These are phyloP conservation scores for Lyophyllum atratum DNA, from an alignment of 768 basidiomycete genomes.

Conservation along the genomic window DNA sequence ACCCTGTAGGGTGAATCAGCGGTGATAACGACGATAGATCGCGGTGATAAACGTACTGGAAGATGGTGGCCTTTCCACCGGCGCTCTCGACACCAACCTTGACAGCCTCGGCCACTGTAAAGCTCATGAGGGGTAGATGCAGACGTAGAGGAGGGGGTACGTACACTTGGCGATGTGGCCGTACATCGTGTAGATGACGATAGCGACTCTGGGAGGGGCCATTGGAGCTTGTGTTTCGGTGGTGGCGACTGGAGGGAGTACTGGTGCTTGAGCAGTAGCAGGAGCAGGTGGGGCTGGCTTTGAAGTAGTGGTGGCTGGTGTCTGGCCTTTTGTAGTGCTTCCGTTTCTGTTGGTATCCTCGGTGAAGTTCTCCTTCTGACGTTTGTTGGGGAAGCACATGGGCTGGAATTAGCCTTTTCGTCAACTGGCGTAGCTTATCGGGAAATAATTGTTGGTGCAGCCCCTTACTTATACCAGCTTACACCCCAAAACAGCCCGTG, in stretches of 20 bases:
- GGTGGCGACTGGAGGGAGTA: constrained; percentile 15
- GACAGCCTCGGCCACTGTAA: constrained; percentile 60
- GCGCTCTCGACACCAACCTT: constrained; percentile 48
- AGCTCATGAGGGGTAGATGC: neutral
- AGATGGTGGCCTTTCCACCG: constrained; percentile 54
- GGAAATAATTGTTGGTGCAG: neutral
- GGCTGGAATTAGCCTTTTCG: constrained; percentile 8
- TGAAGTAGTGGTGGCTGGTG: constrained; percentile 5
- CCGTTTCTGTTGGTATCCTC: constrained; percentile 22
- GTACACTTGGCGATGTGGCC: constrained; percentile 71
- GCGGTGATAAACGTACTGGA: constrained; percentile 44
- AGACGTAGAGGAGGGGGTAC: constrained; percentile 24
- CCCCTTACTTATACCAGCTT: constrained; percentile 16
- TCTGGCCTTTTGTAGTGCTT: constrained; percentile 29
- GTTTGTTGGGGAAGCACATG: constrained; percentile 37
- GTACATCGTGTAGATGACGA: constrained; percentile 74
- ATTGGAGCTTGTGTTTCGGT: constrained; percentile 26
- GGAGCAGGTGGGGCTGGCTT: constrained; percentile 16
- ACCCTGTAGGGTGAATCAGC: constrained; percentile 44
- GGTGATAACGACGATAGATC: neutral
- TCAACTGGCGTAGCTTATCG: constrained; percentile 7
- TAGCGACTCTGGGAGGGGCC: constrained; percentile 61
- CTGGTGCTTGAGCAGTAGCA: constrained; percentile 11
- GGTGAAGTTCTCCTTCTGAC: constrained; percentile 31
- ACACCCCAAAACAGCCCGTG: neutral